phyloP scores from a whole-genome alignment of 139 green algal genomes.

The Mychonastes homosphaera region DNA sequence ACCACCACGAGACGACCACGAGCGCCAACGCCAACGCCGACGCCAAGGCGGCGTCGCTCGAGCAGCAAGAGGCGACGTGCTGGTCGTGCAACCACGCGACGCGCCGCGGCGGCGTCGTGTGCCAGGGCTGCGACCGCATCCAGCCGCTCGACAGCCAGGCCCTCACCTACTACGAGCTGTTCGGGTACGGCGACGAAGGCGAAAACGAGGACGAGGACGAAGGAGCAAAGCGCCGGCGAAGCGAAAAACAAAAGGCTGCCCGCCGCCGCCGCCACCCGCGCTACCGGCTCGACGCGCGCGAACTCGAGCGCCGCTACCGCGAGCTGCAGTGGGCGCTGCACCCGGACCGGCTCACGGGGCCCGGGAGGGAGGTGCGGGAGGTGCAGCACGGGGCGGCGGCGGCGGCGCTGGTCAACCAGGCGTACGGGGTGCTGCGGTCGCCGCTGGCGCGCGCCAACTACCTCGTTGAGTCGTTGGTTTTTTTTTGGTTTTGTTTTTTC shows the following conservation, averaged over 20 bases:
- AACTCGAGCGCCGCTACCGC: slow-evolving; percentile 52
- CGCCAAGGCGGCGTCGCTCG: too few relatives aligned
- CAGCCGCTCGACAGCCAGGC: slow-evolving; percentile 32
- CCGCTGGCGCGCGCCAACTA: slow-evolving; percentile 52
- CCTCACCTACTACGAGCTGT: slow-evolving; percentile 38
- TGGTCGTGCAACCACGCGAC: slow-evolving; percentile 30
- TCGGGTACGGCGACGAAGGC: slow-evolving; percentile 24
- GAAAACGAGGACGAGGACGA: neutral
- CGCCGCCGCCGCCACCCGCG: slow-evolving; percentile 17
- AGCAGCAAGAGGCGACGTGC: slow-evolving; percentile 29
- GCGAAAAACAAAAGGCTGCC: neutral
- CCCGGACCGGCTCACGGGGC: slow-evolving; percentile 43
- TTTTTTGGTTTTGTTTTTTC: too few relatives aligned
- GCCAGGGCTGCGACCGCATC: slow-evolving; percentile 33
- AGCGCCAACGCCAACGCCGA: too few relatives aligned
- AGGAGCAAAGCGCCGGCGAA: neutral
- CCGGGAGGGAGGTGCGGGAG: slow-evolving; percentile 31
- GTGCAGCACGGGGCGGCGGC: slow-evolving; percentile 40
- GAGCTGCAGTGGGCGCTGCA: slow-evolving; percentile 50
- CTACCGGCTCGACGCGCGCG: slow-evolving; percentile 37
- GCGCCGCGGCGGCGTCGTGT: slow-evolving; percentile 30
- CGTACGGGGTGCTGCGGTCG: slow-evolving; percentile 46
- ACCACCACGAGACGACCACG: too few relatives aligned
- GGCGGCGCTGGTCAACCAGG: slow-evolving; percentile 48
- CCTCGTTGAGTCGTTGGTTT: too few relatives aligned